These are phyloP conservation scores for Drechslerella coelobrocha DNA, from an alignment of 2,329 filamentous ascomycete species.

Conservation along the genomic window DNA sequence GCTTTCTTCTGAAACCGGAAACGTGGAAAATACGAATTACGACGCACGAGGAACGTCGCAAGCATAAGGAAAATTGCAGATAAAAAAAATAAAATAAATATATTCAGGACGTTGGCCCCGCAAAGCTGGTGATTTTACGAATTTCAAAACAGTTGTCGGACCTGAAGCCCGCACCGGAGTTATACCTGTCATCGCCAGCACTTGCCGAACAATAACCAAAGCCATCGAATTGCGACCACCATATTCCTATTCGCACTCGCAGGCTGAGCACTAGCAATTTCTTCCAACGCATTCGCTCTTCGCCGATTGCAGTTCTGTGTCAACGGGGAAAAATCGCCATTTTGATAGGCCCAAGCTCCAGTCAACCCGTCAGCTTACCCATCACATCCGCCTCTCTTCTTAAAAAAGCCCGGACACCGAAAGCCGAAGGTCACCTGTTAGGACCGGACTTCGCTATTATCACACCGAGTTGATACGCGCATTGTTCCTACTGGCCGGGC, in stretches of 20 bases:
- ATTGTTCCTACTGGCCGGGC: no score
- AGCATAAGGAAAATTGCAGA: no score
- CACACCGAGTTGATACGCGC: no score
- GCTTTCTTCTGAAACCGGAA: slow-evolving; percentile 49
- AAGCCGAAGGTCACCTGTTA: background rate
- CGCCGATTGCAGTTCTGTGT: background rate
- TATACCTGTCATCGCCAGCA: no score
- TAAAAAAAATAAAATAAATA: slow-evolving; percentile 20
- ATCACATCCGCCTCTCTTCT: background rate
- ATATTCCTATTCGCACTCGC: no score
- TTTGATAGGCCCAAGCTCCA: background rate
- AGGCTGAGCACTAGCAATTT: no score
- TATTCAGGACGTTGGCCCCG: slow-evolving; percentile 43
- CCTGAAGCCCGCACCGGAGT: no score
- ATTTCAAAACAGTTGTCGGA: no score
- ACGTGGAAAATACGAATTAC: slow-evolving; percentile 45
- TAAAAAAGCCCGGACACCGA: background rate
- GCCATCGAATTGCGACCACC: no score
- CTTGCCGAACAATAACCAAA: no score
- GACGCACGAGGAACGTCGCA: slow-evolving; percentile 34
- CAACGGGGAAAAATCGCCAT: background rate
- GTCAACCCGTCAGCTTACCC: background rate
- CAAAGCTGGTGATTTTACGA: background rate
- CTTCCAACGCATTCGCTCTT: no score
- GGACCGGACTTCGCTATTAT: no score